Conservation (phyloP, 169 alveolate genomes). For the Eimeria zaria region DNA sequence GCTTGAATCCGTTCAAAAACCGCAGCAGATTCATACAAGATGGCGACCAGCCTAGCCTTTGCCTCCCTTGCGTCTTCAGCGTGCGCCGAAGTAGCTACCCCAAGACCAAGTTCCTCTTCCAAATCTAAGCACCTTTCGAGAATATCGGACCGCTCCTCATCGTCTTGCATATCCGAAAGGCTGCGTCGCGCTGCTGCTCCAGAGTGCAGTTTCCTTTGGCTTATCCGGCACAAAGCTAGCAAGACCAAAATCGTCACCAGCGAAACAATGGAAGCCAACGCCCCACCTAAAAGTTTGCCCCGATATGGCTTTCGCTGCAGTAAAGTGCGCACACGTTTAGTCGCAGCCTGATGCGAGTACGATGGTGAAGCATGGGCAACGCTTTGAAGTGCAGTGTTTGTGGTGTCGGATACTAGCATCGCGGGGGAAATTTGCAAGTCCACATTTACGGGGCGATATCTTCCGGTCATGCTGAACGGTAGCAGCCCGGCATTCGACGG, state of each 20-base stretch:
- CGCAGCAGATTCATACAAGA: constrained; percentile 1
- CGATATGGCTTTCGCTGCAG: neutral
- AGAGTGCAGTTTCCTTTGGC: neutral
- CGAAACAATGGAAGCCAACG: neutral
- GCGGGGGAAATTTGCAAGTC: neutral
- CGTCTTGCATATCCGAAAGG: neutral
- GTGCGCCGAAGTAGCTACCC: neutral
- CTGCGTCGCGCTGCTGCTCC: neutral
- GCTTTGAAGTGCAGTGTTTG: neutral
- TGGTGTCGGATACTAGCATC: neutral
- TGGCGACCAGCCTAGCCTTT: neutral
- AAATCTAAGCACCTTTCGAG: neutral
- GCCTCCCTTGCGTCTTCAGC: neutral
- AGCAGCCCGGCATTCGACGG: no score
- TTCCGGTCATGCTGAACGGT: neutral
- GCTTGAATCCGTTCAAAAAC: neutral
- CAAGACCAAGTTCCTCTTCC: neutral
- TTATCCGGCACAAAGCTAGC: neutral
- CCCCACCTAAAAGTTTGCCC: neutral
- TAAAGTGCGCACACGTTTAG: neutral
- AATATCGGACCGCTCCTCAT: neutral
- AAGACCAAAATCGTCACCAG: neutral
- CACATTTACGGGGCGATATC: neutral
- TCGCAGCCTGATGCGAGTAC: neutral
- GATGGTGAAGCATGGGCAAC: neutral